Evolutionary conservation across 208 protist genomes (phyloP).

Genomic region (Trypanosoma cruzi): DNA sequence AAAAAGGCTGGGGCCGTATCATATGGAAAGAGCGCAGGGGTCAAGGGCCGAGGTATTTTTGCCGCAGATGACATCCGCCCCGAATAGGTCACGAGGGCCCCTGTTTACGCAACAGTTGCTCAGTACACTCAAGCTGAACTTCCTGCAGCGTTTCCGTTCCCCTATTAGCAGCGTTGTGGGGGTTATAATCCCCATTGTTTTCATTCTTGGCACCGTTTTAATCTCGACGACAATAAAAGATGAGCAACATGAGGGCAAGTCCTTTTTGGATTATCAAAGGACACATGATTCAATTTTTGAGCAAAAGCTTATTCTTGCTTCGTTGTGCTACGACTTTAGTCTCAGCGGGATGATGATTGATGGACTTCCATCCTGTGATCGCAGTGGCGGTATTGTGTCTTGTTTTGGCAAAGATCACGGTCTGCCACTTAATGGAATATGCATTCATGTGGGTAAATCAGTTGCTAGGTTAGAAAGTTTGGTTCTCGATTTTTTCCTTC

Average conservation of each 20-base stretch:
- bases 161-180: slow-evolving; percentile 44
- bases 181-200: slow-evolving; percentile 65
- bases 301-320: slow-evolving; percentile 1
- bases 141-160: slow-evolving; percentile 52
- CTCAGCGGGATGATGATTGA: slow-evolving; percentile 9
- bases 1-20: neutral
- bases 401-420: slow-evolving; percentile 9
- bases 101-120: slow-evolving; percentile 50
- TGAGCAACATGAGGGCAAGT: neutral
- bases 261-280: slow-evolving; percentile 10
- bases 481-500: neutral
- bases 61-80: neutral
- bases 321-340: slow-evolving; percentile 18
- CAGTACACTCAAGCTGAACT: slow-evolving; percentile 47
- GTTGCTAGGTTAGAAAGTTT: neutral
- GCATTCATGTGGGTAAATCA: neutral
- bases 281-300: too few relatives aligned
- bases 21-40: neutral
- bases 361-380: slow-evolving; percentile 22
- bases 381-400: slow-evolving; percentile 18
- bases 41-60: neutral
- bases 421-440: slow-evolving; percentile 20
- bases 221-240: slow-evolving; percentile 28
- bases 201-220: slow-evolving; percentile 46
- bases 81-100: slow-evolving; percentile 1